Evolutionary conservation across 192 early-diverging fungal species (phyloP).

Genomic region (Spizellomyces punctatus): DNA sequence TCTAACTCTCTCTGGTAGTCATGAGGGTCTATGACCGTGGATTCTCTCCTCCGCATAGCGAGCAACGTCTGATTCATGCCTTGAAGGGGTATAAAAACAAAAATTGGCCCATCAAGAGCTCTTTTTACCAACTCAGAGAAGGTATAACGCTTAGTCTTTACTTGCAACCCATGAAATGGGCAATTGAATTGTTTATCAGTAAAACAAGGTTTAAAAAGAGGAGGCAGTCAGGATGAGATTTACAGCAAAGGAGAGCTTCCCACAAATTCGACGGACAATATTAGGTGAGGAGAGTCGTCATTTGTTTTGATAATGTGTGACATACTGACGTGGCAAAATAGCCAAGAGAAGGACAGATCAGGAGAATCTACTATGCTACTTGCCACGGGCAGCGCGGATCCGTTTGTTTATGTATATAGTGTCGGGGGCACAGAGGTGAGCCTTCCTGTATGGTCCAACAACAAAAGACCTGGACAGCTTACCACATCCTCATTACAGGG

Average conservation of each 20-base stretch:
- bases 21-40: slow-evolving; percentile 91
- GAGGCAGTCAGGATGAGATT: slow-evolving; percentile 43
- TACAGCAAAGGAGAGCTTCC: slow-evolving; percentile 22
- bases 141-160: slow-evolving; percentile 42
- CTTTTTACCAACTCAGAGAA: slow-evolving; percentile 74
- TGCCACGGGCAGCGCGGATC: slow-evolving; percentile 82
- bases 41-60: slow-evolving; percentile 71
- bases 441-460: too few relatives aligned
- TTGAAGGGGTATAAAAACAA: slow-evolving; percentile 91
- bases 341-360: too few relatives aligned
- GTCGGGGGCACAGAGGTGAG: slow-evolving; percentile 33
- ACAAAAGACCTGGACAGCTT: too few relatives aligned
- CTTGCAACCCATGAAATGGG: not conserved
- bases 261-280: not conserved
- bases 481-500: slow-evolving; percentile 17
- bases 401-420: slow-evolving; percentile 78
- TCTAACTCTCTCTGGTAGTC: slow-evolving; percentile 47
- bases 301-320: too few relatives aligned
- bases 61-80: slow-evolving; percentile 71
- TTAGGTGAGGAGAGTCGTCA: too few relatives aligned
- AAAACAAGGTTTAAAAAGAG: not conserved
- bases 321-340: too few relatives aligned
- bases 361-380: slow-evolving; percentile 49
- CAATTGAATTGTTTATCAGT: too few relatives aligned
- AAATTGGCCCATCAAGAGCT: slow-evolving; percentile 94